These are phyloP conservation scores for Suillus americanus DNA, from an alignment of 768 basidiomycete species.

Conservation along the genomic window DNA sequence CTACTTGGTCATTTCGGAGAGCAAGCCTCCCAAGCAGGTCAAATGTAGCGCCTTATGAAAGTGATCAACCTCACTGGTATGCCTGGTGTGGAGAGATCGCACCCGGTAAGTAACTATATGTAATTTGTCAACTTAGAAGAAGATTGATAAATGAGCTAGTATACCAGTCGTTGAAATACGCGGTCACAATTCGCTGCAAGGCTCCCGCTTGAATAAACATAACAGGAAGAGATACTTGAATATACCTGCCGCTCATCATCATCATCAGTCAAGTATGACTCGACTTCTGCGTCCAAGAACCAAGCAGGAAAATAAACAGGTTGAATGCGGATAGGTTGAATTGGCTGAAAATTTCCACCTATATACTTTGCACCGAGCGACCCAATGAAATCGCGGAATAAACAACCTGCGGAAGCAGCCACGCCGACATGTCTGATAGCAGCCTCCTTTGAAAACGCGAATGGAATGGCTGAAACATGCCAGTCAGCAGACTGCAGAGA, in stretches of 20 bases:
- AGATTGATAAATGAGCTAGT: conserved; percentile 23
- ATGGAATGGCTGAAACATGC: conserved; percentile 46
- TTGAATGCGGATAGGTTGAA: conserved; percentile 45
- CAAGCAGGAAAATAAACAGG: conserved; percentile 65
- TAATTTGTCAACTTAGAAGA: conserved; percentile 14
- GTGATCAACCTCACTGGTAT: conserved; percentile 4
- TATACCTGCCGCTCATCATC: conserved; percentile 2
- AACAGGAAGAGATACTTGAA: neutral
- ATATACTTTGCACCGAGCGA: conserved; percentile 38
- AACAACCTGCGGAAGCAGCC: conserved; percentile 25
- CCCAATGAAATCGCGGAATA: conserved; percentile 22
- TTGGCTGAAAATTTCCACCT: conserved; percentile 37
- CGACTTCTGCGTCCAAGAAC: conserved; percentile 56
- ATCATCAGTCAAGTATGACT: conserved; percentile 20
- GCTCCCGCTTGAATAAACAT: neutral
- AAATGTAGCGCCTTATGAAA: conserved; percentile 40
- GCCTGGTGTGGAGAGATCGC: conserved; percentile 6
- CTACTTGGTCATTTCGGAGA: conserved; percentile 30
- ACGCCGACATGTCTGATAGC: conserved; percentile 42
- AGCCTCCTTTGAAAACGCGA: conserved; percentile 44
- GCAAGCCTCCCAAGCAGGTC: conserved; percentile 46
- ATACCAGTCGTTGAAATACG: conserved; percentile 46
- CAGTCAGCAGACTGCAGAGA: conserved; percentile 10
- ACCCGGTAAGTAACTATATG: conserved; percentile 31
- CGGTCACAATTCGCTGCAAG: conserved; percentile 20